phyloP scores from a whole-genome alignment of 2,329 filamentous ascomycete species.

The Dothideomycetes sp. region DNA sequence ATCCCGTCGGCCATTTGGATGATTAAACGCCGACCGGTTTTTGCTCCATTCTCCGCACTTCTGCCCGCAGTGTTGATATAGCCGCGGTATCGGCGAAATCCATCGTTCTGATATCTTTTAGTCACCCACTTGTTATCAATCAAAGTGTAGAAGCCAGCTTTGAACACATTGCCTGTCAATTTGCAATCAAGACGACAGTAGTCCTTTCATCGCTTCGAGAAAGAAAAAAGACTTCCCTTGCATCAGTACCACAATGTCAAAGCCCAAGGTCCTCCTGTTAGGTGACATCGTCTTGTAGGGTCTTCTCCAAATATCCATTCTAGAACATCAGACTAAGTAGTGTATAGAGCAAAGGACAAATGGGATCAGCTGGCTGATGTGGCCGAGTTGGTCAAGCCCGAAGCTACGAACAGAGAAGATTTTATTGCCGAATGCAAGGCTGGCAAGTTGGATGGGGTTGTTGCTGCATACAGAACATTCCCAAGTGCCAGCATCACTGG shows the following conservation, averaged over 20 bases:
- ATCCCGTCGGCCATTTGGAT: too few species aligned
- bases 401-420: constrained; percentile 51
- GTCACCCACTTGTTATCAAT: too few species aligned
- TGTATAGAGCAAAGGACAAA: constrained; percentile 51
- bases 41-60: too few species aligned
- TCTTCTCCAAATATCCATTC: constrained; percentile 1
- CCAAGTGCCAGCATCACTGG: constrained; percentile 56
- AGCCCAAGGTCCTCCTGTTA: constrained; percentile 53
- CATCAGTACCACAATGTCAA: constrained; percentile 27
- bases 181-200: too few species aligned
- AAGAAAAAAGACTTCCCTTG: too few species aligned
- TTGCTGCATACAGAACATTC: constrained; percentile 64
- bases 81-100: too few species aligned
- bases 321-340: neutral
- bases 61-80: too few species aligned
- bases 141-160: too few species aligned
- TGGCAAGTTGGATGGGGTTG: constrained; percentile 56
- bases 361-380: constrained; percentile 54
- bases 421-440: constrained; percentile 61
- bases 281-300: constrained; percentile 53
- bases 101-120: too few species aligned
- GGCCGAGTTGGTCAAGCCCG: constrained; percentile 56
- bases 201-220: too few species aligned
- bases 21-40: too few species aligned
- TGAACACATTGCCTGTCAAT: too few species aligned